Evolutionary conservation across 2,329 filamentous ascomycete species (phyloP).

Genomic region (Orbilia javanica): DNA sequence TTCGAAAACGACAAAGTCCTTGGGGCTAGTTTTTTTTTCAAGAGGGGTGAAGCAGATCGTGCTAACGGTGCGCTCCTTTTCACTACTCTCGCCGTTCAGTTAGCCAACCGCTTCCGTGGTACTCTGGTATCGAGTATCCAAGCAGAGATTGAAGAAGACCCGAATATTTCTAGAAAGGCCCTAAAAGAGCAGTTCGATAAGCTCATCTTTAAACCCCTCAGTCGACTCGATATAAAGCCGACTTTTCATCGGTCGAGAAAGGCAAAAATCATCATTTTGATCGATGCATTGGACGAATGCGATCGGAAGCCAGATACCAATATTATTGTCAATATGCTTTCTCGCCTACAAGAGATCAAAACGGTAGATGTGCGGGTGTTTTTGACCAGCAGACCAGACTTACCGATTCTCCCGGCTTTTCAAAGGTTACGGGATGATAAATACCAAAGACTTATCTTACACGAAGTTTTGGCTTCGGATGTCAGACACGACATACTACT

Average conservation of each 20-base stretch:
- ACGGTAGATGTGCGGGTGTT: slow-evolving; percentile 53
- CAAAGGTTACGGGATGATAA: slow-evolving; percentile 26
- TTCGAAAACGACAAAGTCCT: slow-evolving; percentile 60
- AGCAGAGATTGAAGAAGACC: slow-evolving; percentile 23
- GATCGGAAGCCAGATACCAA: slow-evolving; percentile 59
- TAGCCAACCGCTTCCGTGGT: background rate
- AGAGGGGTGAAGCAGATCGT: slow-evolving; percentile 61
- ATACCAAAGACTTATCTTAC: slow-evolving; percentile 40
- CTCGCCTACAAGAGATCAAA: slow-evolving; percentile 32
- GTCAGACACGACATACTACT: slow-evolving; percentile 62
- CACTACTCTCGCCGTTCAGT: background rate
- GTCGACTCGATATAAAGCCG: background rate
- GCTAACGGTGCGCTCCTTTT: background rate
- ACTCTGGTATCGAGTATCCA: background rate
- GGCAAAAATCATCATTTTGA: slow-evolving; percentile 57
- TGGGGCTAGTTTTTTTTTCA: slow-evolving; percentile 62
- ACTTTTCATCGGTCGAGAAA: no score
- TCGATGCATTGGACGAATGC: slow-evolving; percentile 64
- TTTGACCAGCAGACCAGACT: slow-evolving; percentile 61
- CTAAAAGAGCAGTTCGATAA: slow-evolving; percentile 66
- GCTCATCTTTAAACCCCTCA: slow-evolving; percentile 65
- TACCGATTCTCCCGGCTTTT: slow-evolving; percentile 59
- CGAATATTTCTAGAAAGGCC: slow-evolving; percentile 58
- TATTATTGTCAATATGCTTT: slow-evolving; percentile 57
- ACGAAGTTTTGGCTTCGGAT: slow-evolving; percentile 57